Base-by-base conservation (phyloP, 768 basidiomycete genomes). In the Calocybe gangraenosa region DNA sequence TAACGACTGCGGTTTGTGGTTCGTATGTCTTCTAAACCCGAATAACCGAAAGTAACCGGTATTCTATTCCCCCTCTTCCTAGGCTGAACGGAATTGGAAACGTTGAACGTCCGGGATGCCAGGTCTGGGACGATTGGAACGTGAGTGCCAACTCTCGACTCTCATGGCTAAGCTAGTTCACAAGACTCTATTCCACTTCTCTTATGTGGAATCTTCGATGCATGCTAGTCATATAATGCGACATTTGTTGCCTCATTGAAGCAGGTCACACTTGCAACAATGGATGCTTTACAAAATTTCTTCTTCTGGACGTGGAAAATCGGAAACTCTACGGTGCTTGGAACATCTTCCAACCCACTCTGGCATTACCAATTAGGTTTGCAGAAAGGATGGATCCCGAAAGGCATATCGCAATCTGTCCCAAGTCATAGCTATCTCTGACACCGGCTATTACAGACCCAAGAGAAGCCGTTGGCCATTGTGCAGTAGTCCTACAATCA, bases 261-360 rank as follows among this genome's bases (percentile, higher is more conserved):
- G 66, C 66, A 82, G 48, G 82, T 92, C 42, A 79, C 86, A 3
- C 59, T 87, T 55, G 79, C 84, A 18, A 82, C 84, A 47, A 95
- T 95, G 91, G 90, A 92, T 54, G 84, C 91, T 19, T 71, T 94
- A 17, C 84, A 92, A 71, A 86, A 94, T 63, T 93, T 78, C 75
- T 95, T 94, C 74, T 94, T 91, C 74, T 96, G 92, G 92, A 92
- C 89, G 0, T 95, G 90, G 89, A 92, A 91, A 65, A 92, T 94
- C 48, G 89, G 91, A 40, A 82, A 86, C 59, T 91, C 88, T n/a
- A 78, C 82, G 3, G 61, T 64, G 1, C 73, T 78, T 34, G 82
- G 81, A 22, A 81, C 77, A 21, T 80, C 87, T 10, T 80, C 84
- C 36, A 67, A 77, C 19, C 88, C 90, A 7, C 77, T 86, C 52